Evolutionary conservation across 768 basidiomycete species (phyloP).

Genomic region (Solioccasus polychromus): DNA sequence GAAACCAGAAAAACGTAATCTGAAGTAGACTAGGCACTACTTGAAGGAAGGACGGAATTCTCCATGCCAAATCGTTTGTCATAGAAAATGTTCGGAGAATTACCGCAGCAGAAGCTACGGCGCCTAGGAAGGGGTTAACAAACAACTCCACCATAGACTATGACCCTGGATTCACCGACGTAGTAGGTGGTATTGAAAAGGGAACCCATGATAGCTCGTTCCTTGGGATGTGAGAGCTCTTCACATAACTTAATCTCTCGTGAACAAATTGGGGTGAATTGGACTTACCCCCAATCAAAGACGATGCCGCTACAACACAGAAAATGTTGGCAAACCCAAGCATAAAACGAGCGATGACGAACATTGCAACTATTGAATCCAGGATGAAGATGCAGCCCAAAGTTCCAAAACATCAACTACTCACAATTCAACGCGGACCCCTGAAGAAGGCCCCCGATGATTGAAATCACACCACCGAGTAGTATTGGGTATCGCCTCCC

Average conservation of each 20-base stretch:
- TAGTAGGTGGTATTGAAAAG: background rate
- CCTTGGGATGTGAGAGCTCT: constrained; percentile 11
- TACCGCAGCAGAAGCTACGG: background rate
- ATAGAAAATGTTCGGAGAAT: background rate
- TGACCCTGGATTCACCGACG: background rate
- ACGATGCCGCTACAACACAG: background rate
- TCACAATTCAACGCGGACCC: background rate
- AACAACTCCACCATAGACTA: background rate
- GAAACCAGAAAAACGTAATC: constrained; percentile 51
- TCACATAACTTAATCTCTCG: background rate
- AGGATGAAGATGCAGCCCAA: background rate
- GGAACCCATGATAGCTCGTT: background rate
- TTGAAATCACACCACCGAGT: background rate
- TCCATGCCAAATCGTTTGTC: constrained; percentile 1
- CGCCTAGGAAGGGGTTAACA: background rate
- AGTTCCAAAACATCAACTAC: background rate
- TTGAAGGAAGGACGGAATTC: constrained; percentile 3
- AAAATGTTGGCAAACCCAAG: background rate
- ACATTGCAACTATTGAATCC: background rate
- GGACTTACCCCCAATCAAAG: background rate
- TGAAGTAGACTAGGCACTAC: constrained; percentile 38
- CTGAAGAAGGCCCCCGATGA: background rate
- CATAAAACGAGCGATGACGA: background rate
- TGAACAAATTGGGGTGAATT: no score
- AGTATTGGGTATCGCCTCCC: background rate